Evolutionary conservation across 192 early-diverging fungal species (phyloP).

Genomic region (Pilobolus umbonatus): DNA sequence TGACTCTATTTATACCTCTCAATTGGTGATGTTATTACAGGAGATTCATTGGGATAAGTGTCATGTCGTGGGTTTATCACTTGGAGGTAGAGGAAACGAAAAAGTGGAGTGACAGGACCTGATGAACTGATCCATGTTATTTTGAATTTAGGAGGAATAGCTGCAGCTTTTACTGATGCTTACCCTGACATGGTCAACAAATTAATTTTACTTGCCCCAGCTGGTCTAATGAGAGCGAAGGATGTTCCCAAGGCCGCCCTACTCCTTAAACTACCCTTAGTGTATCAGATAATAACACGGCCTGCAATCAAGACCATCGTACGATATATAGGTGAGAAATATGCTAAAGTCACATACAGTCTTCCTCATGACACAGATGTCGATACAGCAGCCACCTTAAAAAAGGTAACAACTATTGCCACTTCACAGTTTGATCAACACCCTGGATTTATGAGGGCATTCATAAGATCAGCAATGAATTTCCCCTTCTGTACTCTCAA

Average conservation of each 20-base stretch:
- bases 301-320: slow-evolving; percentile 18
- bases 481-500: slow-evolving; percentile 27
- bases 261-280: slow-evolving; percentile 7
- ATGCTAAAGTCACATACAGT: not conserved
- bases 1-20: slow-evolving; percentile 35
- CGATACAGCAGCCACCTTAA: not conserved
- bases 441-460: slow-evolving; percentile 30
- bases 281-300: slow-evolving; percentile 11
- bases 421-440: slow-evolving; percentile 26
- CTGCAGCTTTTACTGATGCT: slow-evolving; percentile 34
- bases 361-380: not conserved
- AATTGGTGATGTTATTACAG: slow-evolving; percentile 38
- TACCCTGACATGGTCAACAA: slow-evolving; percentile 40
- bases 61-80: slow-evolving; percentile 36
- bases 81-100: slow-evolving; percentile 34
- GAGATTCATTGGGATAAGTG: slow-evolving; percentile 41
- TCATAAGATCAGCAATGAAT: slow-evolving; percentile 19
- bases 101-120: no score
- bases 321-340: not conserved
- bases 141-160: slow-evolving; percentile 32
- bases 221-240: slow-evolving; percentile 36
- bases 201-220: slow-evolving; percentile 40
- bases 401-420: slow-evolving; percentile 5
- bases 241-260: slow-evolving; percentile 18
- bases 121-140: no score